Evolutionary conservation across 352 stramenopile genomes (phyloP).

Genomic region (Phytophthora citricola): DNA sequence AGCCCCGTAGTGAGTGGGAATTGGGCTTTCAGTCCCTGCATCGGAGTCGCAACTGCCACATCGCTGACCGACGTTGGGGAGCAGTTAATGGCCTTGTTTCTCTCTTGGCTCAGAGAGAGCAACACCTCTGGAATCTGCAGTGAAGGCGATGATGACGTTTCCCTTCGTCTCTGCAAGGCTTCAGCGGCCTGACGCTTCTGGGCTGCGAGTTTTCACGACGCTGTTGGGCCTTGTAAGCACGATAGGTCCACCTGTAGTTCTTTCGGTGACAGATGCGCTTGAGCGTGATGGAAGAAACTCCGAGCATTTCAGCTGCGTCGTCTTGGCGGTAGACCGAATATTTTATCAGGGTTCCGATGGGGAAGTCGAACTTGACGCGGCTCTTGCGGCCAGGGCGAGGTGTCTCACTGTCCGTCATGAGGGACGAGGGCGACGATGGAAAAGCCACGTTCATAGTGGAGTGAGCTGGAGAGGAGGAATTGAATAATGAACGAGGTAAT

Average conservation of each 20-base stretch:
- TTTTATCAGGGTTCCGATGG: constrained; percentile 40
- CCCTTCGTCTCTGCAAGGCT: background rate
- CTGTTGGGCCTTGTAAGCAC: constrained; percentile 45
- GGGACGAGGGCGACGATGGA: background rate
- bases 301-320: constrained; percentile 49
- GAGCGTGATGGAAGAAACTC: constrained; percentile 64
- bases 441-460: background rate
- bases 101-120: constrained; percentile 15
- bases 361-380: constrained; percentile 57
- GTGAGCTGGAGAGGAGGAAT: constrained; percentile 15
- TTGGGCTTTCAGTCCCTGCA: background rate
- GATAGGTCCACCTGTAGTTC: constrained; percentile 61
- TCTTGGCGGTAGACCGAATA: constrained; percentile 61
- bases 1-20: background rate
- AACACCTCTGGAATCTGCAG: constrained; percentile 16
- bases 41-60: background rate
- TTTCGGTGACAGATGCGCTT: constrained; percentile 63
- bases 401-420: constrained; percentile 13
- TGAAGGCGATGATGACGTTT: background rate
- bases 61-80: constrained; percentile 27
- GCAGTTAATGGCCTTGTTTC: background rate
- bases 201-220: constrained; percentile 27
- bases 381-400: constrained; percentile 33
- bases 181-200: constrained; percentile 2
- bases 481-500: constrained; percentile 25